Conservation (phyloP, 345 rosid genomes). For the Trapa bicornis region DNA sequence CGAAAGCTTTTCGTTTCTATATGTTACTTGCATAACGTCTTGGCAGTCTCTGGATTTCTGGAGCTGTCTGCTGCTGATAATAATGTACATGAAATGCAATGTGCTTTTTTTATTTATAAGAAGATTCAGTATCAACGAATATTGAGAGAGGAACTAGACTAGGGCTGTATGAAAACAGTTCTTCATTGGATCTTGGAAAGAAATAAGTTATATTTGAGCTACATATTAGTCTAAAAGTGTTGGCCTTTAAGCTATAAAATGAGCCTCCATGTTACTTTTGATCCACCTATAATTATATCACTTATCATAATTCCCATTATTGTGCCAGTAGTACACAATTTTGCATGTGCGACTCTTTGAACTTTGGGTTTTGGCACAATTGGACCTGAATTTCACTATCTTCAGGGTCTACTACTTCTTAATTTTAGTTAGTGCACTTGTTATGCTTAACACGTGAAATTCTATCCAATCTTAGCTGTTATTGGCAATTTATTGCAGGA, state of each 20-base stretch:
- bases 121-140: background rate
- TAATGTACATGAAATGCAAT: background rate
- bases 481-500: conserved; percentile 25
- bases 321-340: background rate
- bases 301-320: background rate
- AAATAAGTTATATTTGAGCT: background rate
- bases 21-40: background rate
- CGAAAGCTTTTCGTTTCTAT: background rate
- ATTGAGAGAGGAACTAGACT: background rate
- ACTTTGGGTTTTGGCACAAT: background rate
- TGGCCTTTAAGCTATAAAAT: background rate
- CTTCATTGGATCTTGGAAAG: background rate
- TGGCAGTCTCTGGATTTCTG: background rate
- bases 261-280: background rate
- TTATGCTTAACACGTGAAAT: conserved; percentile 5
- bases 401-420: background rate
- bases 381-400: background rate
- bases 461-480: conserved; percentile 13
- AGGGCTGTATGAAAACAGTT: background rate
- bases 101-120: background rate
- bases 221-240: background rate
- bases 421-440: background rate
- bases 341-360: background rate
- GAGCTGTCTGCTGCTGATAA: background rate
- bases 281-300: background rate